Base-by-base conservation (phyloP, 768 basidiomycete genomes). In the Tylopilus vinaceipallidus region DNA sequence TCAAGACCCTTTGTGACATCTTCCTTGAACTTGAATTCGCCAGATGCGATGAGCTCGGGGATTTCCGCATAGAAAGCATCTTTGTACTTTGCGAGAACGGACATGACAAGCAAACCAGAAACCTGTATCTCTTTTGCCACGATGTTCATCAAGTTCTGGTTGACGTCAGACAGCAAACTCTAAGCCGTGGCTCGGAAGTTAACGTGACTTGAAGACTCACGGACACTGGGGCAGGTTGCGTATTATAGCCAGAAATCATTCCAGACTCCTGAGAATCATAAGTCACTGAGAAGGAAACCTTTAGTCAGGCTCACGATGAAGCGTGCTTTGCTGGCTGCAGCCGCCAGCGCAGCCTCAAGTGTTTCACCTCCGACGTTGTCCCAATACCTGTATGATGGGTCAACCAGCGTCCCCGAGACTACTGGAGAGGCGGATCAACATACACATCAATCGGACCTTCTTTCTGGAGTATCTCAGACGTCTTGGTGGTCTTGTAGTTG, bases 401-500 rank as follows among this genome's bases (percentile, higher is more conserved):
- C 13, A 3, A 36, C 17, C 4, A 19, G 17, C 24, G 2, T 30
- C 42, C 7, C 12, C 9, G 16, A 8, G 14, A 9, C 40, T 17
- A 9, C 13, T 19, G 35, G 26, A 38, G n/a, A 33, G 16, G 7
- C 2, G 32, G 27, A 22, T 19, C 16, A 23, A 55, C 53, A 51
- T 65, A 80, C 69, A 82, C 67, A 55, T 83, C 71, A 44, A 84
- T 73, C 0, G 77, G 78, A 7, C 84, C 84, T 57, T 87, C 75
- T 49, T 74, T 73, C 50, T 64, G 54, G 23, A 90, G 70, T 5
- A 84, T 73, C 17, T 82, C 76, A 2, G 57, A 59, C 0, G 78
- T 80, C 37, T 73, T 69, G 2, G 71, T 71, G 0, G 75, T 86
- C 71, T 89, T 84, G 68, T 86, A 88, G 66, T 89, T 87, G 73